Evolutionary conservation across 139 green algal species (phyloP).

Genomic region (Marvania coccoides): DNA sequence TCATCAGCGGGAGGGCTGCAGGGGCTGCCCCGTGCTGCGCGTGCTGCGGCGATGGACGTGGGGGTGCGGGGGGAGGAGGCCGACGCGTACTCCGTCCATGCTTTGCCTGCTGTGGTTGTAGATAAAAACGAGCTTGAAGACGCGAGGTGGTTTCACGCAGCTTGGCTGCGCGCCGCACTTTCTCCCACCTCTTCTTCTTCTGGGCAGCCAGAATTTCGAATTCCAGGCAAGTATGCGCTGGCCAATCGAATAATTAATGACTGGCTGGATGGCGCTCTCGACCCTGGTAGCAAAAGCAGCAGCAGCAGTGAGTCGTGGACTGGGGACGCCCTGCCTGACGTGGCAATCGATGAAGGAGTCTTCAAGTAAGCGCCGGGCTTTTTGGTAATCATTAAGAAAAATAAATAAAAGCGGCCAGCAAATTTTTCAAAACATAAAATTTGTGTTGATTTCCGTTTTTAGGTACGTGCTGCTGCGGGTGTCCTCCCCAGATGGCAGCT

Average conservation of each 20-base stretch:
- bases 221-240: constrained; percentile 48
- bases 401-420: too few relatives aligned
- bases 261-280: constrained; percentile 23
- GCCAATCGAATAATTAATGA: constrained; percentile 45
- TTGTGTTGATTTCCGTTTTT: too few relatives aligned
- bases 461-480: constrained; percentile 74
- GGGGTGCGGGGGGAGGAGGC: constrained; percentile 14
- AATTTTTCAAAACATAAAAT: too few relatives aligned
- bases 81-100: neutral
- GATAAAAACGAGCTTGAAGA: constrained; percentile 55
- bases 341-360: constrained; percentile 37
- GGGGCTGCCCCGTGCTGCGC: neutral
- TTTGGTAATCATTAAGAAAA: too few relatives aligned
- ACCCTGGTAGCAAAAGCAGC: neutral
- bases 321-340: constrained; percentile 20
- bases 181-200: neutral
- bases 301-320: neutral
- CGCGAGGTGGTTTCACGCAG: constrained; percentile 59
- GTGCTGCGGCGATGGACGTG: constrained; percentile 22
- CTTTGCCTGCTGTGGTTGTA: constrained; percentile 12
- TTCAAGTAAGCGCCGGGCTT: too few relatives aligned
- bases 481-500: constrained; percentile 1
- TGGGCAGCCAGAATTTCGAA: constrained; percentile 17
- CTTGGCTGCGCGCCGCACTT: constrained; percentile 18
- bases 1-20: neutral